A percentile compares a stretch with the other conserved stretches of the same genome.
Evolutionary conservation across 257 asterid species (phyloP).

Genomic region (Rauvolfia tetraphylla): DNA sequence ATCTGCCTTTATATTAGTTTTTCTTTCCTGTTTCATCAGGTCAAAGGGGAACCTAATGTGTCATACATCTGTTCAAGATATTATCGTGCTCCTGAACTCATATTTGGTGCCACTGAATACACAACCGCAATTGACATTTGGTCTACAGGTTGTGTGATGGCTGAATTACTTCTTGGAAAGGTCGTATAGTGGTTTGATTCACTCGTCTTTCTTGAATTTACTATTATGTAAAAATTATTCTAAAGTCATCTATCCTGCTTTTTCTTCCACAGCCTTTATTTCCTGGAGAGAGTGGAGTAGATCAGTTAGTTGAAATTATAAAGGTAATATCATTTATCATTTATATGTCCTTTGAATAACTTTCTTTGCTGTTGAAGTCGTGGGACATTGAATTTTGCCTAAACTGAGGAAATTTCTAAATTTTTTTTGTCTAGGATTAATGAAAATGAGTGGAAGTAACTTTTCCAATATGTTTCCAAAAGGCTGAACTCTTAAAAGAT

Average conservation of each 20-base stretch:
- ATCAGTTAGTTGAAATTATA: conserved; percentile 91
- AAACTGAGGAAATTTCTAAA: background rate
- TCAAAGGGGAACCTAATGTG: conserved; percentile 95
- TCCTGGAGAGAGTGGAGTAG: conserved; percentile 99
- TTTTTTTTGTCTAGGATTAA: background rate
- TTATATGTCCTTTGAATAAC: background rate
- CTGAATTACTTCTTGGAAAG: conserved; percentile 96
- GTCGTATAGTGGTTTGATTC: conserved; percentile 31
- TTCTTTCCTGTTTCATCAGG: conserved; percentile 47
- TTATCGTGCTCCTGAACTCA: conserved; percentile 99
- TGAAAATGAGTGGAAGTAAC: background rate
- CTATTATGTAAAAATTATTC: background rate
- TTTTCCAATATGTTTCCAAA: background rate
- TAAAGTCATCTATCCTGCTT: background rate
- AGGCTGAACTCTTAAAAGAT: background rate
- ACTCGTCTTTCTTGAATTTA: background rate
- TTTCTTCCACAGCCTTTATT: conserved; percentile 68
- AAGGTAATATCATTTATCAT: conserved; percentile 49
- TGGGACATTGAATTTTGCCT: background rate
- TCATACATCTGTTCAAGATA: conserved; percentile 96
- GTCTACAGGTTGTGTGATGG: conserved; percentile 99
- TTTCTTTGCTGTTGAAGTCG: background rate
- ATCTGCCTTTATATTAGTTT: conserved; percentile 20
- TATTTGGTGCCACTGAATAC: conserved; percentile 97
- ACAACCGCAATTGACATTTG: conserved; percentile 95